These are phyloP conservation scores for Corymbia maculata DNA, from an alignment of 345 rosid genomes.

Conservation along the genomic window DNA sequence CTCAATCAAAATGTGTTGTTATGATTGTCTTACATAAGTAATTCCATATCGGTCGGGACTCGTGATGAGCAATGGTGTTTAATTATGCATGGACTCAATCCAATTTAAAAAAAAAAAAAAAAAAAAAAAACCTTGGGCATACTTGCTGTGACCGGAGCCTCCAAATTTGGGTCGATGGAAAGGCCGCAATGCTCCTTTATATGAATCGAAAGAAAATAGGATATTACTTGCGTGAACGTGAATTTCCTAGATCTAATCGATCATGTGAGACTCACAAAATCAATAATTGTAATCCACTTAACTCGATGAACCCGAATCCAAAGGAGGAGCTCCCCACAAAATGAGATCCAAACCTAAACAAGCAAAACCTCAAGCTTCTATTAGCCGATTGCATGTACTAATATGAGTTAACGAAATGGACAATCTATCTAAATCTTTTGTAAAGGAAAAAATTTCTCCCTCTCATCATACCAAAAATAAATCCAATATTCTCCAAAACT, in stretches of 20 bases:
- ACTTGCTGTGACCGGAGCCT: not conserved
- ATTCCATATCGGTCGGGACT: not conserved
- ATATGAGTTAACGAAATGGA: no score
- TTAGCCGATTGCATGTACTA: not conserved
- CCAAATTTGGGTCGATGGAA: not conserved
- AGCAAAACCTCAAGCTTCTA: not conserved
- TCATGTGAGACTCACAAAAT: not conserved
- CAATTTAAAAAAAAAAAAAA: not conserved
- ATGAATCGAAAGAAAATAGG: not conserved
- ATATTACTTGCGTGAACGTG: not conserved
- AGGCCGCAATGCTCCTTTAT: not conserved
- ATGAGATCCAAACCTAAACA: not conserved
- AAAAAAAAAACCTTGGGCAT: no score
- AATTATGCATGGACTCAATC: not conserved
- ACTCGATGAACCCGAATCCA: accelerated
- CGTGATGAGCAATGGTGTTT: not conserved
- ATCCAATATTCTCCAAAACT: not conserved
- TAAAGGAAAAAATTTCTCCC: accelerated
- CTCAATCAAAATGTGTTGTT: not conserved
- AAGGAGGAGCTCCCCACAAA: not conserved
- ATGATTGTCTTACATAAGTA: not conserved
- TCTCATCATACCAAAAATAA: not conserved
- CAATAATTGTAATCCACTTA: not conserved
- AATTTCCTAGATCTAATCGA: not conserved
- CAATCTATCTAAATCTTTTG: not conserved